Percentiles rank a stretch among this genome's conserved stretches.
Conservation (phyloP, 345 rosid species). For the Melaleuca alternifolia region DNA sequence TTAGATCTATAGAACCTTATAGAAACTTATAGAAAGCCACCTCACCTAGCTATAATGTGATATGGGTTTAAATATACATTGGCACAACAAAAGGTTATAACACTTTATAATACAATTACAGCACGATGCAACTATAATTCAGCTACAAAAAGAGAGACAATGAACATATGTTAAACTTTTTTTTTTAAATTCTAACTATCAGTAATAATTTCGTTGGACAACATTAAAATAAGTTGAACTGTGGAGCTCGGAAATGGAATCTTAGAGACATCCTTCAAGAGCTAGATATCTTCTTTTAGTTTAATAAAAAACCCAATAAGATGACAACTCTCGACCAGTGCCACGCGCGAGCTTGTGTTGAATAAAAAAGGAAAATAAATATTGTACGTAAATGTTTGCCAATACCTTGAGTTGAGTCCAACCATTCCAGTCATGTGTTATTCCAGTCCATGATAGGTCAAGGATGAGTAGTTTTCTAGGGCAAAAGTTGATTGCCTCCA, state of each 20-base stretch:
- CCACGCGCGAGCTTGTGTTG: background rate
- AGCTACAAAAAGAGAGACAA: too few species aligned
- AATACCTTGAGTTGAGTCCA: constrained; percentile 1
- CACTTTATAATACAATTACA: too few species aligned
- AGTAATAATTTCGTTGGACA: too few species aligned
- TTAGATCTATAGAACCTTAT: too few species aligned
- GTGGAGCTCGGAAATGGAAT: background rate
- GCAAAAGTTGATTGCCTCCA: background rate
- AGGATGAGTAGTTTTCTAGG: background rate
- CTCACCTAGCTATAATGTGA: too few species aligned
- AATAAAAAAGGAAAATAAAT: background rate
- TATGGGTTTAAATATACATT: too few species aligned
- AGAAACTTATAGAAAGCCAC: too few species aligned
- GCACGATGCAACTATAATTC: too few species aligned
- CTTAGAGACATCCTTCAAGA: background rate
- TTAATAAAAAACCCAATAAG: background rate
- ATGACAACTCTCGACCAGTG: background rate
- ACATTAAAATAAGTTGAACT: background rate
- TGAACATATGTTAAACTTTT: too few species aligned
- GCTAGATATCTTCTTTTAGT: background rate
- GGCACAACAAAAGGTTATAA: too few species aligned
- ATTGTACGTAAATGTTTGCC: background rate
- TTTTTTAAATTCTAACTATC: too few species aligned
- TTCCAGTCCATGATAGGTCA: background rate
- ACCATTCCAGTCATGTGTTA: background rate